These are phyloP conservation scores for Starmera caribaea DNA, from an alignment of 805 yeast genomes.

Conservation along the genomic window DNA sequence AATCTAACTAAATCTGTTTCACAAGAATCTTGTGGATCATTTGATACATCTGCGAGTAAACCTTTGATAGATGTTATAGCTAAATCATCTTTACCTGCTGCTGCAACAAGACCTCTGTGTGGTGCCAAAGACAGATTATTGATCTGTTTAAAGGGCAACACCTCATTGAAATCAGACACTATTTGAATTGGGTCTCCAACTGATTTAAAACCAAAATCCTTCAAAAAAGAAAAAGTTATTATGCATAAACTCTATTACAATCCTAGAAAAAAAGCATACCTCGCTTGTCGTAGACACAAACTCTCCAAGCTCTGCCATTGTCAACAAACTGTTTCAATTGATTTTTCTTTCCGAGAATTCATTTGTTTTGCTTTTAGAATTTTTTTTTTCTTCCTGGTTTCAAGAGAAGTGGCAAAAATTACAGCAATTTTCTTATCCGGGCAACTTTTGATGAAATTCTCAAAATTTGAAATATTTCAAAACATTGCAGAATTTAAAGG, in stretches of 20 bases:
- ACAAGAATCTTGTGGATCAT: constrained; percentile 10
- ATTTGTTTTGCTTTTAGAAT: too few species aligned
- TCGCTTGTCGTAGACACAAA: not conserved
- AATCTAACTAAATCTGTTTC: constrained; percentile 11
- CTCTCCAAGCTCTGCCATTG: not conserved
- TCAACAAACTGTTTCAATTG: too few species aligned
- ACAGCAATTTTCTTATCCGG: too few species aligned
- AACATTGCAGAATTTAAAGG: too few species aligned
- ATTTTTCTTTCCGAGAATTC: too few species aligned
- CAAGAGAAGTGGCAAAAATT: too few species aligned
- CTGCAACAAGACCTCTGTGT: constrained; percentile 22
- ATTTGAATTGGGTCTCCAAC: constrained; percentile 23
- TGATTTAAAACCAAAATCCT: constrained; percentile 35
- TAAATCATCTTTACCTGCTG: constrained; percentile 26
- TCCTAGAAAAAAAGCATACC: not conserved
- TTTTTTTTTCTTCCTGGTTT: too few species aligned
- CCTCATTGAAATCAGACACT: constrained; percentile 26
- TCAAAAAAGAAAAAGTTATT: constrained; percentile 7
- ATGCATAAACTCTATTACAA: too few species aligned
- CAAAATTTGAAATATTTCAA: too few species aligned
- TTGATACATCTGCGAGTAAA: constrained; percentile 21
- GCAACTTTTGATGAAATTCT: too few species aligned
- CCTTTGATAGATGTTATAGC: constrained; percentile 25
- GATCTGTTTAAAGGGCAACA: constrained; percentile 23
- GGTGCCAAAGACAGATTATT: constrained; percentile 30